Conservation (phyloP, 2,329 filamentous ascomycete species). For the Sclerotiophoma versabilis region DNA sequence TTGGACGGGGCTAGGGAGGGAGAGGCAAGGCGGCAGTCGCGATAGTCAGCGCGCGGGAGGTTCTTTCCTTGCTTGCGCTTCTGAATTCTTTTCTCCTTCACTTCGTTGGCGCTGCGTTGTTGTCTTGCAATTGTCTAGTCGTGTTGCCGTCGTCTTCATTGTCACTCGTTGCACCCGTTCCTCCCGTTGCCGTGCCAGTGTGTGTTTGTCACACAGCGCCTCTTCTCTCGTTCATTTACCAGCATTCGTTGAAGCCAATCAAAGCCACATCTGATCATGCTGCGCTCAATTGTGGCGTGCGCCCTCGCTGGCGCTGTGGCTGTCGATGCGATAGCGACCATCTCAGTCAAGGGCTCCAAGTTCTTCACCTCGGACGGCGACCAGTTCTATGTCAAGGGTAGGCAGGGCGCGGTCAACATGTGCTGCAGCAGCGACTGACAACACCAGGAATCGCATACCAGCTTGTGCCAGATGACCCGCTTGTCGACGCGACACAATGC, state of each 20-base stretch:
- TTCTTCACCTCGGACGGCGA: conserved; percentile 83
- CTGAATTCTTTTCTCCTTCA: neutral
- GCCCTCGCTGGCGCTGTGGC: conserved; percentile 38
- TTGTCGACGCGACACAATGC: conserved; percentile 79
- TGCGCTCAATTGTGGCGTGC: conserved; percentile 25
- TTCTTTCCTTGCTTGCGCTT: conserved; percentile 7
- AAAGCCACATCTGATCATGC: conserved; percentile 21
- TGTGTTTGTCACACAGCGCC: conserved; percentile 6
- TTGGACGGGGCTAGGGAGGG: conserved; percentile 7
- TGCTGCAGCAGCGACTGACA: neutral
- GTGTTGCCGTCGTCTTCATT: neutral
- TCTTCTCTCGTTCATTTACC: conserved; percentile 1
- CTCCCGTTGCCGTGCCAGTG: conserved; percentile 1
- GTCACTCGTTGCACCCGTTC: conserved; percentile 2
- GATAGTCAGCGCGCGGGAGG: too few relatives aligned
- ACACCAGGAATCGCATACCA: conserved; percentile 74
- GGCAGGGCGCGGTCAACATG: neutral
- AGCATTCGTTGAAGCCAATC: neutral
- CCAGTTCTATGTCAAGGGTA: conserved; percentile 86
- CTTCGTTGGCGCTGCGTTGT: neutral
- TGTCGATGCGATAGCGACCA: conserved; percentile 60
- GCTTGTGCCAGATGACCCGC: conserved; percentile 73
- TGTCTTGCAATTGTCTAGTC: neutral
- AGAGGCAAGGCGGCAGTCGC: conserved; percentile 3
- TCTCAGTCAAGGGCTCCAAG: conserved; percentile 75